These are phyloP conservation scores for Kregervanrija delftensis DNA, from an alignment of 805 yeast genomes.

Conservation along the genomic window DNA sequence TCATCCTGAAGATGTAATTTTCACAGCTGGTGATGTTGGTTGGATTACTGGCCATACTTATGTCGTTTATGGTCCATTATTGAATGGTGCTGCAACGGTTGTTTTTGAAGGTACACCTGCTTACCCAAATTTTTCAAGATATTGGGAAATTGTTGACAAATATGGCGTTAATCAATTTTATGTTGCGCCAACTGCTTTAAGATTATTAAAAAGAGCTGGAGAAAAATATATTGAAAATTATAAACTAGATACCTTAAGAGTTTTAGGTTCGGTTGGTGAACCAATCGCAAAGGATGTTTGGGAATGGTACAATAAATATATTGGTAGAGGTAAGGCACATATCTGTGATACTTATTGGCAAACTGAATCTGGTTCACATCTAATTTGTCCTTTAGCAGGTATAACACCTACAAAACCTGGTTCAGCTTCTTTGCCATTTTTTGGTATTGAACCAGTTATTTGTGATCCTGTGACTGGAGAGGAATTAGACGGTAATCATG, in stretches of 20 bases:
- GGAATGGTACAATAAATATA: slow-evolving; percentile 76
- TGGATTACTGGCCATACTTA: slow-evolving; percentile 90
- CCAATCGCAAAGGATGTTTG: slow-evolving; percentile 82
- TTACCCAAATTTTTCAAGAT: slow-evolving; percentile 72
- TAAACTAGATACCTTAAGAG: slow-evolving; percentile 59
- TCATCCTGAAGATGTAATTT: slow-evolving; percentile 65
- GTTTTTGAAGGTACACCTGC: slow-evolving; percentile 87
- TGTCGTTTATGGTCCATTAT: slow-evolving; percentile 74
- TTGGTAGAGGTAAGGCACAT: slow-evolving; percentile 65
- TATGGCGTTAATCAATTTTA: slow-evolving; percentile 73
- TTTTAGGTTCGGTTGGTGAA: slow-evolving; percentile 79
- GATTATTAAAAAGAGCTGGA: slow-evolving; percentile 72
- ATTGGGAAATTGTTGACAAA: slow-evolving; percentile 70
- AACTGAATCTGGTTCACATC: slow-evolving; percentile 80
- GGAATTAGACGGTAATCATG: slow-evolving; percentile 61
- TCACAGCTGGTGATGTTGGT: slow-evolving; percentile 88
- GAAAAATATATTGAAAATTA: slow-evolving; percentile 52
- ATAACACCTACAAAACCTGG: slow-evolving; percentile 81
- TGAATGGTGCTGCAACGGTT: slow-evolving; percentile 69
- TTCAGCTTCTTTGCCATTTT: slow-evolving; percentile 77
- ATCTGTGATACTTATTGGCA: slow-evolving; percentile 86
- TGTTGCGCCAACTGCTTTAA: slow-evolving; percentile 79
- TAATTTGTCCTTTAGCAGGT: slow-evolving; percentile 71
- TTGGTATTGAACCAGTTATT: slow-evolving; percentile 69
- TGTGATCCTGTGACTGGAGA: slow-evolving; percentile 70